phyloP scores from a whole-genome alignment of 805 yeast genomes.

The Scheffersomyces coipomensis region DNA sequence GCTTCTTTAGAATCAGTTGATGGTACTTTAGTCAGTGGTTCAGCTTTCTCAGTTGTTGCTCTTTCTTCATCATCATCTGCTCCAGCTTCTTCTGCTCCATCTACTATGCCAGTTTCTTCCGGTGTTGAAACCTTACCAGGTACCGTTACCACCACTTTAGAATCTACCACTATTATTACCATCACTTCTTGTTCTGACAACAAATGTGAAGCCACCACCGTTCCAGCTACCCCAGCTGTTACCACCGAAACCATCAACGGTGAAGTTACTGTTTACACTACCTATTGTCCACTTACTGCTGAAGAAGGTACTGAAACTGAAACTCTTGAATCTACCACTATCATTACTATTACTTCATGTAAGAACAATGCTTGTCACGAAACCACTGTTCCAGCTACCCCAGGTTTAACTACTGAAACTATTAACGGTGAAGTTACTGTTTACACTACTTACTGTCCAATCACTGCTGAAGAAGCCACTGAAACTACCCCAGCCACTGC shows the following conservation, averaged over 20 bases:
- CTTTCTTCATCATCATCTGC: constrained; percentile 15
- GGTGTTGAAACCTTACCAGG: constrained; percentile 9
- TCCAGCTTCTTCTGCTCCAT: constrained; percentile 8
- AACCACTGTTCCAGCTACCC: constrained; percentile 24
- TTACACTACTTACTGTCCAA: constrained; percentile 38
- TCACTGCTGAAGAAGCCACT: constrained; percentile 25
- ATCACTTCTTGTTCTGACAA: constrained; percentile 34
- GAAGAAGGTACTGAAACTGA: constrained; percentile 12
- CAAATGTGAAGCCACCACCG: constrained; percentile 26
- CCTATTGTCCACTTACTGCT: constrained; percentile 32
- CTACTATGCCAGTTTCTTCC: constrained; percentile 7
- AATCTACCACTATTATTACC: constrained; percentile 27
- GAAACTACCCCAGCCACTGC: constrained; percentile 6
- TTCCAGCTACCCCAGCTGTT: constrained; percentile 22
- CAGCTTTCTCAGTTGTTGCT: constrained; percentile 12
- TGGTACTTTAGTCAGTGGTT: constrained; percentile 22
- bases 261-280: constrained; percentile 31
- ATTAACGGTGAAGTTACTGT: constrained; percentile 18
- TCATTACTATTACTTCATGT: constrained; percentile 33
- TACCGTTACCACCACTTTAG: constrained; percentile 7
- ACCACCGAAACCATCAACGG: constrained; percentile 24
- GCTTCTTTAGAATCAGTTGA: constrained; percentile 13
- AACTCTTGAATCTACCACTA: constrained; percentile 11
- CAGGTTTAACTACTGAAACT: constrained; percentile 22
- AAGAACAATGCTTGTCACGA: constrained; percentile 25